A percentile compares a stretch with the other conserved stretches of the same genome.
These are phyloP conservation scores for Prototheca wickerhamii DNA, from an alignment of 163 green algal genomes.

Conservation along the genomic window DNA sequence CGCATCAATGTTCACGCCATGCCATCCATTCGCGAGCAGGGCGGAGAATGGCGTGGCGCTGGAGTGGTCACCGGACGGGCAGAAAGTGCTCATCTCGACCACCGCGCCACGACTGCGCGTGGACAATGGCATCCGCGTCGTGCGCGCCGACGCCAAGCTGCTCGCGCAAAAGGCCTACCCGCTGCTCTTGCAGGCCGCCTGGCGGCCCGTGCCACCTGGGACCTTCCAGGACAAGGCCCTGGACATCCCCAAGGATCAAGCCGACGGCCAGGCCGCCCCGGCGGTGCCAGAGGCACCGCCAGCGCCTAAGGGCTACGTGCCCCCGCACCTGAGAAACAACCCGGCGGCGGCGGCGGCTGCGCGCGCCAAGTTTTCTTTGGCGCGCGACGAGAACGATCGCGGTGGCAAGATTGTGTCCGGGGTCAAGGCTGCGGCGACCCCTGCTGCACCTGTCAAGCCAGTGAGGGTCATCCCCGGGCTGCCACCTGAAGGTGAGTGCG, in stretches of 20 bases:
- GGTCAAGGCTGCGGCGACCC: too few relatives aligned
- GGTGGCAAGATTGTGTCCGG: slow-evolving; percentile 39
- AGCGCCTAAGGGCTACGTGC: slow-evolving; percentile 48
- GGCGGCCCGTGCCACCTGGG: slow-evolving; percentile 37
- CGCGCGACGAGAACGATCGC: slow-evolving; percentile 49
- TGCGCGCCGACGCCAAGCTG: slow-evolving; percentile 44
- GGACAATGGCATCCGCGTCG: slow-evolving; percentile 84
- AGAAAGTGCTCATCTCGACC: slow-evolving; percentile 74
- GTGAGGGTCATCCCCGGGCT: too few relatives aligned
- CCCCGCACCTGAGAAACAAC: slow-evolving; percentile 39
- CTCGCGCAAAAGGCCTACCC: slow-evolving; percentile 26
- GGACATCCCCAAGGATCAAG: slow-evolving; percentile 38
- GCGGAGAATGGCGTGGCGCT: slow-evolving; percentile 57
- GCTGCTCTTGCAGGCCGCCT: slow-evolving; percentile 60
- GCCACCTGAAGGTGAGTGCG: too few relatives aligned
- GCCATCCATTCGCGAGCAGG: slow-evolving; percentile 3
- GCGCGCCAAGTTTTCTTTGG: slow-evolving; percentile 52
- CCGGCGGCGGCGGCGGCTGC: slow-evolving; percentile 11
- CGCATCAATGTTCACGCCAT: background rate
- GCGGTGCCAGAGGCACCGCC: slow-evolving; percentile 2
- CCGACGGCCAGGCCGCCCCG: slow-evolving; percentile 14
- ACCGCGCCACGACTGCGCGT: slow-evolving; percentile 85
- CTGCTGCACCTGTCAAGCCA: too few relatives aligned
- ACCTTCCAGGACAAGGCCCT: slow-evolving; percentile 46
- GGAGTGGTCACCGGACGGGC: slow-evolving; percentile 84